Conservation (phyloP, 2,329 filamentous ascomycete genomes). For the Alternaria gaisen region DNA sequence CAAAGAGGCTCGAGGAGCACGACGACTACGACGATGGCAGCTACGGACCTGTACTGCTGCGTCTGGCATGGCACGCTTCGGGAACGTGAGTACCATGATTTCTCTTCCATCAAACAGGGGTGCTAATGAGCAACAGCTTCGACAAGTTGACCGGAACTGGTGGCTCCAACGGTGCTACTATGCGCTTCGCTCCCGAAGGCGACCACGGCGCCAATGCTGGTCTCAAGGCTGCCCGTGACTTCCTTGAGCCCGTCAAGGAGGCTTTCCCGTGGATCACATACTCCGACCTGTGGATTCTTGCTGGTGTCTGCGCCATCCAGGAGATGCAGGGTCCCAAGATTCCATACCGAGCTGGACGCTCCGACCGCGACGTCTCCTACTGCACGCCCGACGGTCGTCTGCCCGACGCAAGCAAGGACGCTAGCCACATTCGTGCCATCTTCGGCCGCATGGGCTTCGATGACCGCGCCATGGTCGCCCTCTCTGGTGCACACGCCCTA, state of each 20-base stretch:
- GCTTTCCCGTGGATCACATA: slow-evolving; percentile 94
- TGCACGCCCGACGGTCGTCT: slow-evolving; percentile 95
- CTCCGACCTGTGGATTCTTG: slow-evolving; percentile 96
- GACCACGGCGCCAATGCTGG: slow-evolving; percentile 95
- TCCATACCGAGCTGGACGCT: slow-evolving; percentile 86
- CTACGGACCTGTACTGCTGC: slow-evolving; percentile 89
- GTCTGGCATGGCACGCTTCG: slow-evolving; percentile 92
- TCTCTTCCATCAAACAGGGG: too few relatives aligned
- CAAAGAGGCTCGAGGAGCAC: slow-evolving; percentile 80
- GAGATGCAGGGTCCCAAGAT: slow-evolving; percentile 92
- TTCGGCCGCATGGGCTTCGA: slow-evolving; percentile 98
- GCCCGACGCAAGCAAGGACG: slow-evolving; percentile 80
- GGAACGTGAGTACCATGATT: slow-evolving; percentile 67
- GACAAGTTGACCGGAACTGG: slow-evolving; percentile 88
- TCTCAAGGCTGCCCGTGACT: slow-evolving; percentile 84
- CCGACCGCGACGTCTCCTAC: slow-evolving; percentile 78
- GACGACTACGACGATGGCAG: slow-evolving; percentile 97
- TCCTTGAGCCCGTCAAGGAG: slow-evolving; percentile 91
- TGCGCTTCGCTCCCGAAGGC: slow-evolving; percentile 90
- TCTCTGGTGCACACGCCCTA: slow-evolving; percentile 81
- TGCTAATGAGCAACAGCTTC: slow-evolving; percentile 58
- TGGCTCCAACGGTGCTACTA: slow-evolving; percentile 94
- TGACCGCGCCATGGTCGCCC: slow-evolving; percentile 94
- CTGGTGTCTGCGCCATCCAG: slow-evolving; percentile 84
- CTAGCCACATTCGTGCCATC: slow-evolving; percentile 84